These are phyloP conservation scores for Amanita rubescens DNA, from an alignment of 768 basidiomycete species.

Conservation along the genomic window DNA sequence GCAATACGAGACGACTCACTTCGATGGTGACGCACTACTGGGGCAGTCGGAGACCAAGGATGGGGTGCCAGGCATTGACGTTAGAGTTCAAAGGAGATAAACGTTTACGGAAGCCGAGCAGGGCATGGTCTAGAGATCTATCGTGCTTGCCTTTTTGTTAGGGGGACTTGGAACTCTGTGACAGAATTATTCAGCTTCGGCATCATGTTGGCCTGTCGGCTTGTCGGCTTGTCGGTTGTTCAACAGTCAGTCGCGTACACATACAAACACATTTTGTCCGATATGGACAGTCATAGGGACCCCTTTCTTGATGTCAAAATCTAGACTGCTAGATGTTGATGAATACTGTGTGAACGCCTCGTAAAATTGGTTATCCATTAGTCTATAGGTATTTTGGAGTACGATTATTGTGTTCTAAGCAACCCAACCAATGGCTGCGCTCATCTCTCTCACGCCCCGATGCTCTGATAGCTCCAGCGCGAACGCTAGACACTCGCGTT, in stretches of 20 bases:
- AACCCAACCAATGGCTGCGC: conserved; percentile 62
- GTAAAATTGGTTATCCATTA: no score
- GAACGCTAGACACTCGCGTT: conserved; percentile 64
- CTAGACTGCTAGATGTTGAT: no score
- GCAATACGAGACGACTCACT: not conserved
- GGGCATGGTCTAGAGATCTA: not conserved
- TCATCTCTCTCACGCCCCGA: conserved; percentile 56
- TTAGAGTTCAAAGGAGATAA: no score
- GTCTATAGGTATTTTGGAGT: no score
- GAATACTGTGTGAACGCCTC: no score
- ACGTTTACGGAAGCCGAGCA: not conserved
- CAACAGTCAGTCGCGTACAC: no score
- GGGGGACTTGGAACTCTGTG: not conserved
- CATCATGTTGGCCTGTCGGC: no score
- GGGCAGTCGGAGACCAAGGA: not conserved
- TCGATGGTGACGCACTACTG: conserved; percentile 1
- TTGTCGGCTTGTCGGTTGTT: no score
- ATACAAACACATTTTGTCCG: no score
- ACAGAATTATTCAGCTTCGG: not conserved
- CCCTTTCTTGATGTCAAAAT: no score
- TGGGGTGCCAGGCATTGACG: no score
- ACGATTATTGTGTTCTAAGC: conserved; percentile 15
- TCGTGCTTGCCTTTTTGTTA: not conserved
- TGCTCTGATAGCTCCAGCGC: conserved; percentile 61
- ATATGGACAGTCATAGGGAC: no score